These are phyloP conservation scores for Viola pubescens DNA, from an alignment of 441 rosid genomes.

Conservation along the genomic window DNA sequence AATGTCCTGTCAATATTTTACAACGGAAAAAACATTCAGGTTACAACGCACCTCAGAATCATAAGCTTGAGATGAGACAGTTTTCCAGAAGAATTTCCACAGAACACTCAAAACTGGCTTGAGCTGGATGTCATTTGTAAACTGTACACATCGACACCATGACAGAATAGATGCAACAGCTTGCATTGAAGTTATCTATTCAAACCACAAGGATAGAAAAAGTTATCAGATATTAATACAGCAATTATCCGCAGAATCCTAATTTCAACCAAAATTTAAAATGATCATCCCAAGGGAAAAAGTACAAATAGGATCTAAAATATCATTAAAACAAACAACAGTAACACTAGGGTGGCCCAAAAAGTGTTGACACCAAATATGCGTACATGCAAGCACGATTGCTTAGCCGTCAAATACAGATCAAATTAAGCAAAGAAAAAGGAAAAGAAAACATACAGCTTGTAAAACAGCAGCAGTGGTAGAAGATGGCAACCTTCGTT, in stretches of 20 bases:
- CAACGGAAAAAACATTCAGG: conserved; percentile 11
- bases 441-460: conserved; percentile 51
- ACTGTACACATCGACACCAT: conserved; percentile 39
- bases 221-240: background rate
- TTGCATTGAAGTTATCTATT: conserved; percentile 58
- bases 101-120: conserved; percentile 43
- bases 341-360: background rate
- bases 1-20: conserved; percentile 9
- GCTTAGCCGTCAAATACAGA: conserved; percentile 11
- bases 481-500: conserved; percentile 69
- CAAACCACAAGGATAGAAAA: conserved; percentile 21
- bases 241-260: background rate
- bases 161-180: conserved; percentile 49
- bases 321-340: no score
- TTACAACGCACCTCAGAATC: conserved; percentile 57
- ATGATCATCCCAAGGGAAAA: no score
- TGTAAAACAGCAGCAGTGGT: conserved; percentile 63
- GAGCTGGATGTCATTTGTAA: conserved; percentile 35
- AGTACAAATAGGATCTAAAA: no score
- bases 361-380: background rate
- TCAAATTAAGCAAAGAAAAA: conserved; percentile 13
- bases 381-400: background rate
- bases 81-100: conserved; percentile 61
- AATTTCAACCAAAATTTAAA: no score
- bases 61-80: conserved; percentile 39